Percentiles rank a stretch among this genome's conserved stretches.
These are phyloP conservation scores for Podaxis carcinomalis DNA, from an alignment of 768 basidiomycete species.

Conservation along the genomic window DNA sequence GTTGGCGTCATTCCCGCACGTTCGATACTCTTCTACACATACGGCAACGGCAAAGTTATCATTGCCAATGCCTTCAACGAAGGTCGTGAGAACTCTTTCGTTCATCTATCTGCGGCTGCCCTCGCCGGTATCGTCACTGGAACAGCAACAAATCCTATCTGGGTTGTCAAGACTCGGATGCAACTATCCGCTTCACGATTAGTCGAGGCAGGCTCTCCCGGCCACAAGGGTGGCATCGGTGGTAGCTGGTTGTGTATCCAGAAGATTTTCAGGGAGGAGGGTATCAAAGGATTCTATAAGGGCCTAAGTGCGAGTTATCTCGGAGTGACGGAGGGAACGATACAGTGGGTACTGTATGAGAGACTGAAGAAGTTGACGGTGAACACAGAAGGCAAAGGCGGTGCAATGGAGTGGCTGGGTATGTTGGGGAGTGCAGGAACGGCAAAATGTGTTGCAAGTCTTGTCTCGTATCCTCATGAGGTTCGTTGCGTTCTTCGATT, in stretches of 20 bases:
- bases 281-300: constrained; percentile 87
- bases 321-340: constrained; percentile 93
- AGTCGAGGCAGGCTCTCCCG: constrained; percentile 17
- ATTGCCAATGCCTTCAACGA: constrained; percentile 81
- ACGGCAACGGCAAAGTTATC: constrained; percentile 93
- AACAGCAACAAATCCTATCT: constrained; percentile 94
- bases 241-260: constrained; percentile 61
- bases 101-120: constrained; percentile 85
- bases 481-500: constrained; percentile 37
- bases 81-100: constrained; percentile 74
- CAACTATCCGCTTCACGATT: constrained; percentile 47
- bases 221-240: constrained; percentile 32
- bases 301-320: constrained; percentile 93
- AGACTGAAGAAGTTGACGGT: constrained; percentile 71
- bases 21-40: constrained; percentile 97
- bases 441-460: constrained; percentile 89
- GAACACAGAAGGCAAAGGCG: constrained; percentile 50
- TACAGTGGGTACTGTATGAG: constrained; percentile 98
- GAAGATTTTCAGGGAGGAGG: constrained; percentile 77
- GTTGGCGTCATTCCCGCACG: constrained; percentile 95
- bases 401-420: constrained; percentile 63
- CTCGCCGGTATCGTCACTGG: constrained; percentile 84
- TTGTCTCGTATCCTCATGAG: constrained; percentile 98
- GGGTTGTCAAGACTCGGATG: constrained; percentile 97
- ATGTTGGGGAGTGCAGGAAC: constrained; percentile 89